Evolutionary conservation across 805 yeast genomes (phyloP).

Genomic region (Pichia sporocuriosa): DNA sequence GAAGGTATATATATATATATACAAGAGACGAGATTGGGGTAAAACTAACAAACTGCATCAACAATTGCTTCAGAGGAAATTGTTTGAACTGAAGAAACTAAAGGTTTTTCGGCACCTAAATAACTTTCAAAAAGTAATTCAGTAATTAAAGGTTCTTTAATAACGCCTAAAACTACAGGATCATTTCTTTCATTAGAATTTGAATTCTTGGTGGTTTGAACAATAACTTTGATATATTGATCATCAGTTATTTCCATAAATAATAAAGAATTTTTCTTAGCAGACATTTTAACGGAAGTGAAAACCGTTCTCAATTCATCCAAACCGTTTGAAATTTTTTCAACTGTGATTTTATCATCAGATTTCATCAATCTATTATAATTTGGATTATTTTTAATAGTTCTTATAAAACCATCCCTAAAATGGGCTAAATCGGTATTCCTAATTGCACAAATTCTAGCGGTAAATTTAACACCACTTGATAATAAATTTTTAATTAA

Average conservation of each 20-base stretch:
- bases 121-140: constrained; percentile 70
- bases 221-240: constrained; percentile 39
- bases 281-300: constrained; percentile 51
- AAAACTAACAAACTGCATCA: not conserved
- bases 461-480: constrained; percentile 53
- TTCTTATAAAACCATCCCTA: constrained; percentile 81
- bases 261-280: constrained; percentile 66
- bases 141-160: constrained; percentile 55
- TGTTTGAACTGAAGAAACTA: constrained; percentile 36
- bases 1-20: too few relatives aligned
- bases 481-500: constrained; percentile 53
- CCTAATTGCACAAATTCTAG: constrained; percentile 78
- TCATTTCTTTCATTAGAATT: constrained; percentile 9
- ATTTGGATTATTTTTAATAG: constrained; percentile 61
- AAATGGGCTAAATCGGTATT: constrained; percentile 88
- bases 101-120: constrained; percentile 60
- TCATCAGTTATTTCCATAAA: constrained; percentile 45
- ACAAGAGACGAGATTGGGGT: too few relatives aligned
- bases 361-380: constrained; percentile 42
- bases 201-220: constrained; percentile 7
- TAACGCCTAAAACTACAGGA: constrained; percentile 45
- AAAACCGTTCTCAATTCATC: constrained; percentile 60
- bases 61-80: constrained; percentile 19
- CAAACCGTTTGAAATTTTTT: constrained; percentile 40
- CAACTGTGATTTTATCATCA: constrained; percentile 35